Evolutionary conservation across 2,329 filamentous ascomycete species (phyloP).

Genomic region (Penicillium sp.): DNA sequence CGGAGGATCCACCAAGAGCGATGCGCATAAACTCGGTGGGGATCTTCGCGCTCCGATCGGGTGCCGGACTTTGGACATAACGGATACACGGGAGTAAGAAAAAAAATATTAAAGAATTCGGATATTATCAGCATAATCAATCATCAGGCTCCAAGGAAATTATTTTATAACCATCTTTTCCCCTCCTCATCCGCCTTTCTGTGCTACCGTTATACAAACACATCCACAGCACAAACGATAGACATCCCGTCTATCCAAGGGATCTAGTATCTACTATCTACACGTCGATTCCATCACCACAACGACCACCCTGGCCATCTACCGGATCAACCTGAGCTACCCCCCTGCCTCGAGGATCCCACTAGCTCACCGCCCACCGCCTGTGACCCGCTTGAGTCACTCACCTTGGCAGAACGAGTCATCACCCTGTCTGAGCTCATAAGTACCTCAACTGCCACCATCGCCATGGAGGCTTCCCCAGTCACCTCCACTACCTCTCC

Average conservation of each 20-base stretch:
- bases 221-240: neutral
- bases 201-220: neutral
- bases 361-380: constrained; percentile 31
- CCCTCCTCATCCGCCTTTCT: neutral
- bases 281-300: neutral
- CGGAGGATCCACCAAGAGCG: constrained; percentile 14
- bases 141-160: constrained; percentile 1
- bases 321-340: constrained; percentile 1
- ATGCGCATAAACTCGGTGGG: constrained; percentile 14
- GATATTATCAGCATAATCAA: constrained; percentile 1
- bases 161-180: constrained; percentile 8
- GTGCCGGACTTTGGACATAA: constrained; percentile 16
- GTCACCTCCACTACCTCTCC: constrained; percentile 12
- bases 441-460: constrained; percentile 32
- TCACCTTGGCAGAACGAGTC: constrained; percentile 33
- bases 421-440: constrained; percentile 29
- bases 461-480: constrained; percentile 30
- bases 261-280: neutral
- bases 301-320: neutral
- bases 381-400: constrained; percentile 38
- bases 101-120: constrained; percentile 5
- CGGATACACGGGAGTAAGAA: constrained; percentile 20
- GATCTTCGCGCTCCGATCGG: constrained; percentile 21
- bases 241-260: neutral
- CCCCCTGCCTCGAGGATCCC: constrained; percentile 2